A percentile compares a stretch with the other conserved stretches of the same genome.
These are phyloP conservation scores for Xylaria venustula DNA, from an alignment of 495 filamentous ascomycete species.

Conservation along the genomic window DNA sequence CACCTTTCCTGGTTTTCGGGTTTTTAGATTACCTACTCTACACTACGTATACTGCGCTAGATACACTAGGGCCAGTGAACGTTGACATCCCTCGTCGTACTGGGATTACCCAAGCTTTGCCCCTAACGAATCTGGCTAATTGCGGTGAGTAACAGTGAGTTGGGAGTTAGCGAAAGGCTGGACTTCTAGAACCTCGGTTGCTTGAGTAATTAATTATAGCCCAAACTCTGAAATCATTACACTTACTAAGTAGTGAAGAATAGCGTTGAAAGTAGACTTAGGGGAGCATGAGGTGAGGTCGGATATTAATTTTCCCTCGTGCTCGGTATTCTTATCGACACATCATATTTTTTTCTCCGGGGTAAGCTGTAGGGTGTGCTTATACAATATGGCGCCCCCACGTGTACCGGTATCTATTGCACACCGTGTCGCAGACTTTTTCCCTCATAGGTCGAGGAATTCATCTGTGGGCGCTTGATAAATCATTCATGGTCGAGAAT, in stretches of 20 bases:
- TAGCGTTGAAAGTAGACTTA: too few species aligned
- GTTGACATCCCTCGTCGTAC: neutral
- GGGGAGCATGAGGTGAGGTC: too few species aligned
- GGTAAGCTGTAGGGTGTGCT: neutral
- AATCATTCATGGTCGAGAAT: too few species aligned
- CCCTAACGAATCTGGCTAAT: neutral
- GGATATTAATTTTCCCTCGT: neutral
- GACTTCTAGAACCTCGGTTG: neutral
- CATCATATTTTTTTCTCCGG: neutral
- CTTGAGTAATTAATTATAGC: too few species aligned
- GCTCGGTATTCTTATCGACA: neutral
- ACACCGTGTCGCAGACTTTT: neutral
- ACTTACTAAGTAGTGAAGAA: too few species aligned
- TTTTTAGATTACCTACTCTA: too few species aligned
- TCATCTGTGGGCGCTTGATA: neutral
- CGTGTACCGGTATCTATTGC: conserved; percentile 4
- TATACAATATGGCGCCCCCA: neutral
- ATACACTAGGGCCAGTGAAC: neutral
- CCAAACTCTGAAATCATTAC: too few species aligned
- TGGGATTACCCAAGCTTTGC: conserved; percentile 1
- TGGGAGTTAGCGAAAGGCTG: neutral
- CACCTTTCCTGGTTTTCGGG: too few species aligned
- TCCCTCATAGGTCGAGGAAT: neutral
- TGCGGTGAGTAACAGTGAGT: neutral
- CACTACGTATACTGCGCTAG: too few species aligned